Conservation (phyloP, 2,329 filamentous ascomycete species). For the Fusarium luffae region DNA sequence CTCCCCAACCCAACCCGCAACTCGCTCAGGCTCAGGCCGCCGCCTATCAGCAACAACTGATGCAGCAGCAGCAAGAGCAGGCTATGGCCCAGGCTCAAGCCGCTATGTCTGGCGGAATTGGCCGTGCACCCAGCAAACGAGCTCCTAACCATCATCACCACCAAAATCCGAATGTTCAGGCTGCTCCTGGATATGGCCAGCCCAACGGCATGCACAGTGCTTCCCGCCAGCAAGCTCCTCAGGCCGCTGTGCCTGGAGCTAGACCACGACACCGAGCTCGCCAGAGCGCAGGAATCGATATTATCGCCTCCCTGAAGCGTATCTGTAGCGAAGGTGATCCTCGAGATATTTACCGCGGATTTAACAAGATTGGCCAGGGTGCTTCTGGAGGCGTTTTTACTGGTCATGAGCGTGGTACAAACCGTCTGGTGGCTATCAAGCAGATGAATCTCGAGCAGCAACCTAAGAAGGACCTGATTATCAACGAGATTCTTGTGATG, state of each 20-base stretch:
- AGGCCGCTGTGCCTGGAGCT: constrained; percentile 59
- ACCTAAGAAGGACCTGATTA: constrained; percentile 98
- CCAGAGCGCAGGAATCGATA: constrained; percentile 83
- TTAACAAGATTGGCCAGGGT: constrained; percentile 97
- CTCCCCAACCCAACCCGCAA: constrained; percentile 49
- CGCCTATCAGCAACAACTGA: constrained; percentile 69
- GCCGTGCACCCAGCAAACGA: constrained; percentile 79
- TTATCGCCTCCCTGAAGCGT: constrained; percentile 82
- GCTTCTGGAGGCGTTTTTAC: constrained; percentile 96
- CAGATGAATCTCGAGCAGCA: constrained; percentile 99
- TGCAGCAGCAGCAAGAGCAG: constrained; percentile 88
- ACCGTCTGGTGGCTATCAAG: constrained; percentile 95
- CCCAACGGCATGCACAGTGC: constrained; percentile 48
- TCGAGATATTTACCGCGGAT: constrained; percentile 83
- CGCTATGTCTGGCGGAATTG: constrained; percentile 76
- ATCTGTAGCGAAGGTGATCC: constrained; percentile 94
- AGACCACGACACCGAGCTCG: constrained; percentile 81
- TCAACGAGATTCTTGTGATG: constrained; percentile 99
- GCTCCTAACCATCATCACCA: constrained; percentile 54
- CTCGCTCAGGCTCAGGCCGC: constrained; percentile 55
- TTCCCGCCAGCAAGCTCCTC: constrained; percentile 53
- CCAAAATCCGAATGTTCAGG: constrained; percentile 43
- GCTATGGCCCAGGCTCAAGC: constrained; percentile 84
- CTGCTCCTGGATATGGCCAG: constrained; percentile 47
- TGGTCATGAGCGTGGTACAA: constrained; percentile 84